Evolutionary conservation across 768 basidiomycete species (phyloP).

Genomic region (Terana coerulea): DNA sequence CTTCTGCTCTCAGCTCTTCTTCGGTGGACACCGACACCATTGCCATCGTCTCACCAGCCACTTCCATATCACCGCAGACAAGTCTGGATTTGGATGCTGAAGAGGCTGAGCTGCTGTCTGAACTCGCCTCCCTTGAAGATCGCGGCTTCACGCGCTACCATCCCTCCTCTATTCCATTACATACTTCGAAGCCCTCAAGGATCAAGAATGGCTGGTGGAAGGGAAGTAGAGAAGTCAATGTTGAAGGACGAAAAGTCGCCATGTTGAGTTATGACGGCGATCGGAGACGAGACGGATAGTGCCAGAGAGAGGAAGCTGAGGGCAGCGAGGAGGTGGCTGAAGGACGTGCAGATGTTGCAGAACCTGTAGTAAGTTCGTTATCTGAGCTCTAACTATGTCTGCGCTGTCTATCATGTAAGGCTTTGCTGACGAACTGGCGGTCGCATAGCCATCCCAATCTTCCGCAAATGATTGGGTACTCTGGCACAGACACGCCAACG

Average conservation of each 20-base stretch:
- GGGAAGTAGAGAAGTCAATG: conserved; percentile 37
- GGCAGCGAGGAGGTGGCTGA: conserved; percentile 39
- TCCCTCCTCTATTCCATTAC: background rate
- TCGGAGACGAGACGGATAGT: conserved; percentile 30
- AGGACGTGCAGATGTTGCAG: conserved; percentile 47
- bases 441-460: conserved; percentile 44
- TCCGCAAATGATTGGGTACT: conserved; percentile 51
- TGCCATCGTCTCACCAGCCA: too few relatives aligned
- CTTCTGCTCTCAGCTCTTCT: too few relatives aligned
- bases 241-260: conserved; percentile 36
- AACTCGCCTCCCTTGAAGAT: background rate
- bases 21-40: too few relatives aligned
- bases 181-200: conserved; percentile 20
- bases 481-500: conserved; percentile 38
- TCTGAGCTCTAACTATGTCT: background rate
- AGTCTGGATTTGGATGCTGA: too few relatives aligned
- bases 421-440: background rate
- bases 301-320: conserved; percentile 11
- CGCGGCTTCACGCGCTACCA: background rate
- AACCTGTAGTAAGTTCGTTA: conserved; percentile 39
- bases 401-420: background rate
- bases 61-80: too few relatives aligned
- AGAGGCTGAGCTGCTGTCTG: background rate
- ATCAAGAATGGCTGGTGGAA: conserved; percentile 47
- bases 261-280: conserved; percentile 43